Evolutionary conservation across 768 basidiomycete genomes (phyloP).

Genomic region (Suillus lakei): DNA sequence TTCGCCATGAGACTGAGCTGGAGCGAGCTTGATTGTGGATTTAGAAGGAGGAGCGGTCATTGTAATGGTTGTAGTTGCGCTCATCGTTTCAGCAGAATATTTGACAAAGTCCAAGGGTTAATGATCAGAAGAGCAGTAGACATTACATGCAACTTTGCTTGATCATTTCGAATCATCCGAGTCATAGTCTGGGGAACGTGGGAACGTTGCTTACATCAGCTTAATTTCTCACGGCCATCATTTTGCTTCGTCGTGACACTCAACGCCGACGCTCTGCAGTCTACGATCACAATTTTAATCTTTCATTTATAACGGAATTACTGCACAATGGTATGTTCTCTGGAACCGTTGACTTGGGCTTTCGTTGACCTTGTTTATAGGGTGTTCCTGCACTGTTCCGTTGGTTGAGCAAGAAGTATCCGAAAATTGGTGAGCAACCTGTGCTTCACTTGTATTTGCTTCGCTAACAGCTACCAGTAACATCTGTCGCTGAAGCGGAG

Average conservation of each 20-base stretch:
- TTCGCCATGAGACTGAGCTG: slow-evolving; percentile 6
- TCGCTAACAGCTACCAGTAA: slow-evolving; percentile 47
- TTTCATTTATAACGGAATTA: slow-evolving; percentile 1
- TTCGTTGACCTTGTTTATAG: slow-evolving; percentile 43
- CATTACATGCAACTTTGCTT: neutral
- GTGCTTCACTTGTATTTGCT: neutral
- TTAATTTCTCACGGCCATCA: neutral
- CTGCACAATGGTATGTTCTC: neutral
- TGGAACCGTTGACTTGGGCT: neutral
- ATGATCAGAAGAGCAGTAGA: neutral
- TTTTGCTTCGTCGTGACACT: slow-evolving; percentile 3
- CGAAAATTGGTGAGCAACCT: slow-evolving; percentile 80
- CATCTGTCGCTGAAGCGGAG: slow-evolving; percentile 85
- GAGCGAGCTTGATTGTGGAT: neutral
- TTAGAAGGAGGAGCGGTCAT: slow-evolving; percentile 5
- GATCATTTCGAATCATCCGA: slow-evolving; percentile 3
- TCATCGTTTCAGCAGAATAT: slow-evolving; percentile 5
- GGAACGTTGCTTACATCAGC: slow-evolving; percentile 8
- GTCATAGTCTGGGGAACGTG: slow-evolving; percentile 15
- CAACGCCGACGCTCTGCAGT: neutral
- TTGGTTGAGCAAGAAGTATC: slow-evolving; percentile 99
- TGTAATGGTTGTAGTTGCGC: slow-evolving; percentile 9
- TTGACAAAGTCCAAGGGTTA: neutral
- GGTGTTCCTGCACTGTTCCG: slow-evolving; percentile 98
- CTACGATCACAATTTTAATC: neutral